Evolutionary conservation across 805 yeast species (phyloP).

Genomic region (Candida krabiensis): DNA sequence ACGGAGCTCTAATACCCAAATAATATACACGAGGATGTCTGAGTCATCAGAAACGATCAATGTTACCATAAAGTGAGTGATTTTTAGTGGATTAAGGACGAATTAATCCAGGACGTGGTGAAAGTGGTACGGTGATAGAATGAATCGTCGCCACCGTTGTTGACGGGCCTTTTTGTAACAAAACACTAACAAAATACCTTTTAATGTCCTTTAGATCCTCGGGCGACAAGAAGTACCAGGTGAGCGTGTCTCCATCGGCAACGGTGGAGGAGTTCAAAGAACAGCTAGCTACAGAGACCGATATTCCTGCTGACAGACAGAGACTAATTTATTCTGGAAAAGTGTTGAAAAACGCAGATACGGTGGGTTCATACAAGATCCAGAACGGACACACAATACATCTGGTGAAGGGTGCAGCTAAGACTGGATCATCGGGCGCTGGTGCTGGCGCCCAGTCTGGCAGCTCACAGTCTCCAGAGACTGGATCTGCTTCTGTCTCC

Average conservation of each 20-base stretch:
- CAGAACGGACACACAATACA: constrained; percentile 87
- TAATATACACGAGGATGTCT: constrained; percentile 6
- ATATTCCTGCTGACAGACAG: constrained; percentile 75
- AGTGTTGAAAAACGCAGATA: constrained; percentile 82
- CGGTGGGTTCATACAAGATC: constrained; percentile 73
- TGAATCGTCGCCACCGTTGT: too few species aligned
- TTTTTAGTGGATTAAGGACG: background rate
- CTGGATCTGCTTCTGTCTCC: constrained; percentile 28
- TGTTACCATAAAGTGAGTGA: constrained; percentile 32
- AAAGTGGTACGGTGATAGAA: background rate
- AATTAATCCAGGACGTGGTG: background rate
- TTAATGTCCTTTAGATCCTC: constrained; percentile 37
- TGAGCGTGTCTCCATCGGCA: constrained; percentile 50
- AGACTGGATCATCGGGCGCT: constrained; percentile 18
- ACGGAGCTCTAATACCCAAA: too few species aligned
- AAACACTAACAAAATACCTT: constrained; percentile 5
- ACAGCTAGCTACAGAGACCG: constrained; percentile 57
- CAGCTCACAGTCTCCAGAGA: constrained; percentile 18
- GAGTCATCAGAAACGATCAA: constrained; percentile 26
- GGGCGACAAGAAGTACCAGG: constrained; percentile 78
- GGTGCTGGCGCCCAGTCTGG: constrained; percentile 18
- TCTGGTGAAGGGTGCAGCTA: constrained; percentile 76
- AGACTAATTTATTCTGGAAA: constrained; percentile 92
- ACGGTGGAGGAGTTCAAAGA: constrained; percentile 72
- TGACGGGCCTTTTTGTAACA: too few species aligned